A percentile compares a stretch with the other conserved stretches of the same genome.
These are phyloP conservation scores for Fonsecaea monophora DNA, from an alignment of 2,329 filamentous ascomycete genomes.

Conservation along the genomic window DNA sequence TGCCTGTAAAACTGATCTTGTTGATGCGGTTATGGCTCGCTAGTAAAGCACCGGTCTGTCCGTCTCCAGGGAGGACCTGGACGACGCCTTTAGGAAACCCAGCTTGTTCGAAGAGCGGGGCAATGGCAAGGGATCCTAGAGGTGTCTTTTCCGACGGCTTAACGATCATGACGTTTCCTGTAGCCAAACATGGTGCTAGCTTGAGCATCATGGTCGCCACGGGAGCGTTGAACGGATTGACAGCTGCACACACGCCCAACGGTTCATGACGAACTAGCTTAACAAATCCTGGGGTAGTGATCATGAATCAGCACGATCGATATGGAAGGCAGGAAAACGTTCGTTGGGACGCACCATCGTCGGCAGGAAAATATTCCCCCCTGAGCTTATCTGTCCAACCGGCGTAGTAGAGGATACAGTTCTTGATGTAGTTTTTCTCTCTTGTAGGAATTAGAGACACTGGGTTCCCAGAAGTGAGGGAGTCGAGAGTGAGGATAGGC, in stretches of 20 bases:
- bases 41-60: constrained; percentile 64
- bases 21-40: constrained; percentile 64
- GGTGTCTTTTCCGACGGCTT: constrained; percentile 65
- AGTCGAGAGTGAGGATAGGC: background rate
- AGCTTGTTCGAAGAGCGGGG: constrained; percentile 59
- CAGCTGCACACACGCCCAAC: constrained; percentile 55
- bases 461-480: background rate
- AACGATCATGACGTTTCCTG: constrained; percentile 61
- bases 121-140: constrained; percentile 60
- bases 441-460: too few relatives aligned
- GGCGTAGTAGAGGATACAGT: constrained; percentile 43
- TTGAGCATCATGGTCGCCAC: constrained; percentile 47
- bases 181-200: constrained; percentile 56
- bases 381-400: constrained; percentile 51
- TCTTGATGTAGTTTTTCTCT: background rate
- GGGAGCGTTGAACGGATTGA: constrained; percentile 65
- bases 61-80: constrained; percentile 65
- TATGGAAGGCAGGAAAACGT: too few relatives aligned
- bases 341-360: constrained; percentile 36
- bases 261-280: constrained; percentile 45
- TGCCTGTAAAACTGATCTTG: constrained; percentile 70
- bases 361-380: constrained; percentile 51
- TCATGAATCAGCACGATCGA: too few relatives aligned
- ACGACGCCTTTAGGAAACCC: constrained; percentile 68
- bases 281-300: constrained; percentile 40